phyloP scores from a whole-genome alignment of 768 basidiomycete species.

The Hericium alpestre region DNA sequence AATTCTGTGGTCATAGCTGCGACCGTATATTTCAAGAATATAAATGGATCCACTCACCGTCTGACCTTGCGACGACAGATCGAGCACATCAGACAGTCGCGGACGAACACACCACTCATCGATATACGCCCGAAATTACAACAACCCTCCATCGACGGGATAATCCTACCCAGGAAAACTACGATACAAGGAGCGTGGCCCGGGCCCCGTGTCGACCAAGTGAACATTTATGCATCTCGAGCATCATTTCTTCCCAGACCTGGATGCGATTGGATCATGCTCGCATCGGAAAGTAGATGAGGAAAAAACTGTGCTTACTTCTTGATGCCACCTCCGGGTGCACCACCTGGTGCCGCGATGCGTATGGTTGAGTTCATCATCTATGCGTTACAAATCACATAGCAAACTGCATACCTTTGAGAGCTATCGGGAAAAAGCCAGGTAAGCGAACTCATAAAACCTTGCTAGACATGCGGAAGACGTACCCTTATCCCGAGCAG shows the following conservation, averaged over 20 bases:
- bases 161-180: too few species aligned
- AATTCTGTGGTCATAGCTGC: too few species aligned
- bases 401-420: conserved; percentile 35
- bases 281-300: not conserved
- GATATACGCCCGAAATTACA: too few species aligned
- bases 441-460: conserved; percentile 1
- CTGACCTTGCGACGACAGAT: too few species aligned
- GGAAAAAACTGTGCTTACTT: conserved; percentile 41
- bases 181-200: too few species aligned
- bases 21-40: too few species aligned
- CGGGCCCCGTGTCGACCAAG: too few species aligned
- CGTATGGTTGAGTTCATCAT: conserved; percentile 5
- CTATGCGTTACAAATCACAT: conserved; percentile 3
- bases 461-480: not conserved
- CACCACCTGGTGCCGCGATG: conserved; percentile 38
- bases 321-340: conserved; percentile 73
- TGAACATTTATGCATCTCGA: not conserved
- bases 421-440: conserved; percentile 26
- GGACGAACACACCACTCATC: too few species aligned
- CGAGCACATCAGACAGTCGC: too few species aligned
- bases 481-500: conserved; percentile 63
- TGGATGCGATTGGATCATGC: not conserved
- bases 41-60: too few species aligned
- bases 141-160: too few species aligned
- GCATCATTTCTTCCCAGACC: not conserved